phyloP scores from a whole-genome alignment of 2,329 filamentous ascomycete species.

The Domatiomyces catenatus region DNA sequence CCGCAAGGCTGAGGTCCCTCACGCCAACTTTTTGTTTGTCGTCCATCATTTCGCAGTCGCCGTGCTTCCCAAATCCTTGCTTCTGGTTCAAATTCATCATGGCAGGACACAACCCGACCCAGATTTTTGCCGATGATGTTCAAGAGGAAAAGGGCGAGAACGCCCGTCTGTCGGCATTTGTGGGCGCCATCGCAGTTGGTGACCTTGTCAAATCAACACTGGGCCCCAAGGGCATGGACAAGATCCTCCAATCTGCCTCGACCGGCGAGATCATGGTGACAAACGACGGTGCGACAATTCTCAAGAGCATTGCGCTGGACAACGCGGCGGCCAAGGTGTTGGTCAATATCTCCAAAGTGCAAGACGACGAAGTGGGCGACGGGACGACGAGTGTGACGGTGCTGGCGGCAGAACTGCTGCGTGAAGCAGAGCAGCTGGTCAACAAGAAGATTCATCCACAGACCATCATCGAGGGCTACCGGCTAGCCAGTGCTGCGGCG shows the following conservation, averaged over 20 bases:
- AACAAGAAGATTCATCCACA: slow-evolving; percentile 98
- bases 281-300: slow-evolving; percentile 94
- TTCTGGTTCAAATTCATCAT: background rate
- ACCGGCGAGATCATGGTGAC: slow-evolving; percentile 97
- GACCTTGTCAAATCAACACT: slow-evolving; percentile 95
- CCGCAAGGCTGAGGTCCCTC: background rate
- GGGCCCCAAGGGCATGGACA: slow-evolving; percentile 98
- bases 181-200: slow-evolving; percentile 93
- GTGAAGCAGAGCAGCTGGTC: slow-evolving; percentile 92
- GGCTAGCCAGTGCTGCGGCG: slow-evolving; percentile 86
- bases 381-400: slow-evolving; percentile 97
- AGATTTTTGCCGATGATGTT: slow-evolving; percentile 95
- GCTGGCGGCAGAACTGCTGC: slow-evolving; percentile 80
- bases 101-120: slow-evolving; percentile 53
- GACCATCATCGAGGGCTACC: slow-evolving; percentile 97
- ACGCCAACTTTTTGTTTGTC: background rate
- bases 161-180: slow-evolving; percentile 94
- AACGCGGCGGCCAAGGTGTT: slow-evolving; percentile 96
- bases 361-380: slow-evolving; percentile 96
- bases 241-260: slow-evolving; percentile 88
- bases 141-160: slow-evolving; percentile 98
- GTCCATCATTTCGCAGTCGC: background rate
- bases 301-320: slow-evolving; percentile 95
- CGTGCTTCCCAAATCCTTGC: background rate
- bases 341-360: slow-evolving; percentile 98